A percentile compares a stretch with the other conserved stretches of the same genome.
phyloP scores from a whole-genome alignment of 495 filamentous ascomycete genomes.

The Hyaloscypha hepaticicola region DNA sequence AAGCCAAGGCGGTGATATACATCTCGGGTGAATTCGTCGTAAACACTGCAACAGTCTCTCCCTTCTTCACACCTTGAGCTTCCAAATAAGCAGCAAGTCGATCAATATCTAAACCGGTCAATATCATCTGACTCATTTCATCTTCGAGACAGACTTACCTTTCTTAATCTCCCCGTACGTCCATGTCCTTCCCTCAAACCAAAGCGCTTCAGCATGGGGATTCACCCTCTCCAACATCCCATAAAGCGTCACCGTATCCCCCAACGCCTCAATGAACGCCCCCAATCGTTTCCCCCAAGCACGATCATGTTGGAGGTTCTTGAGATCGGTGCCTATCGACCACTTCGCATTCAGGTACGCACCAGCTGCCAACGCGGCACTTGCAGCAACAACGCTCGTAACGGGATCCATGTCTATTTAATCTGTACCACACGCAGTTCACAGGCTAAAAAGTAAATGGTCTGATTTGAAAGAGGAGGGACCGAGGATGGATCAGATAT shows the following conservation, averaged over 20 bases:
- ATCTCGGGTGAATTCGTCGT: constrained; percentile 38
- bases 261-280: constrained; percentile 42
- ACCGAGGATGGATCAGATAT: background rate
- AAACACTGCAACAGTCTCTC: constrained; percentile 48
- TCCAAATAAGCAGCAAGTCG: constrained; percentile 45
- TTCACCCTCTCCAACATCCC: constrained; percentile 43
- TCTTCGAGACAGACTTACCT: constrained; percentile 34
- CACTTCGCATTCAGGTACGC: constrained; percentile 53
- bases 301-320: constrained; percentile 36
- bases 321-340: constrained; percentile 44
- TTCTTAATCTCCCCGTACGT: constrained; percentile 49
- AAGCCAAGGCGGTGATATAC: constrained; percentile 25
- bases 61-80: constrained; percentile 36
- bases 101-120: constrained; percentile 40
- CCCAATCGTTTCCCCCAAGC: constrained; percentile 38
- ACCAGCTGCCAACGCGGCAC: constrained; percentile 42
- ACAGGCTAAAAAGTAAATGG: too few relatives aligned
- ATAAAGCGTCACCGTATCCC: constrained; percentile 46
- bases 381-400: constrained; percentile 37
- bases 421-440: too few relatives aligned
- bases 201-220: constrained; percentile 42
- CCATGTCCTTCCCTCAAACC: constrained; percentile 54
- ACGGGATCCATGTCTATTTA: constrained; percentile 33
- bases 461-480: background rate
- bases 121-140: background rate